These are phyloP conservation scores for Meyerozyma athensensis DNA, from an alignment of 1,139 yeast species.

Conservation along the genomic window DNA sequence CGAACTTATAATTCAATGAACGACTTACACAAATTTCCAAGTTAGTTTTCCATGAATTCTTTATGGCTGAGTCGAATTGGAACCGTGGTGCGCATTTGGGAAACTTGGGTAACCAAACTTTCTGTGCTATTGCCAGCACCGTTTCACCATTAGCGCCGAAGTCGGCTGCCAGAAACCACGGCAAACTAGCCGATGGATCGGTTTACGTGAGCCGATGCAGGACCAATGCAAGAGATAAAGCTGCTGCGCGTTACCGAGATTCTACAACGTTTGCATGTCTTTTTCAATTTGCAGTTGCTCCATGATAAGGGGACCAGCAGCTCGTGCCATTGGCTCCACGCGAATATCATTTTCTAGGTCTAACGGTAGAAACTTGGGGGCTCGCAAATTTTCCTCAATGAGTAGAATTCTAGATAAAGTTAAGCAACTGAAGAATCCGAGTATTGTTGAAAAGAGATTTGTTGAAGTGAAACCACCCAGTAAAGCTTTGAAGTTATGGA, in stretches of 20 bases:
- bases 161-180: background rate
- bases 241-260: background rate
- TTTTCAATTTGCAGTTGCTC: background rate
- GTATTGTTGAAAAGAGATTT: background rate
- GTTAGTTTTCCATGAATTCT: background rate
- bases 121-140: too few species aligned
- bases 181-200: background rate
- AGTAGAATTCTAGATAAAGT: background rate
- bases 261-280: background rate
- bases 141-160: background rate
- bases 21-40: background rate
- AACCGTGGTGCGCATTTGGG: background rate
- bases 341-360: background rate
- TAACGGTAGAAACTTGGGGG: background rate
- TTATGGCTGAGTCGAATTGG: background rate
- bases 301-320: background rate
- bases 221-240: background rate
- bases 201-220: background rate
- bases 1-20: background rate
- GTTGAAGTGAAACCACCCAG: slow-evolving; percentile 11
- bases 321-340: background rate
- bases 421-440: background rate
- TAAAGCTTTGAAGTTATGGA: slow-evolving; percentile 23
- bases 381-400: background rate
- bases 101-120: background rate